Conservation (phyloP, 75 land plant species). For the Pseudotsuga menziesii region DNA sequence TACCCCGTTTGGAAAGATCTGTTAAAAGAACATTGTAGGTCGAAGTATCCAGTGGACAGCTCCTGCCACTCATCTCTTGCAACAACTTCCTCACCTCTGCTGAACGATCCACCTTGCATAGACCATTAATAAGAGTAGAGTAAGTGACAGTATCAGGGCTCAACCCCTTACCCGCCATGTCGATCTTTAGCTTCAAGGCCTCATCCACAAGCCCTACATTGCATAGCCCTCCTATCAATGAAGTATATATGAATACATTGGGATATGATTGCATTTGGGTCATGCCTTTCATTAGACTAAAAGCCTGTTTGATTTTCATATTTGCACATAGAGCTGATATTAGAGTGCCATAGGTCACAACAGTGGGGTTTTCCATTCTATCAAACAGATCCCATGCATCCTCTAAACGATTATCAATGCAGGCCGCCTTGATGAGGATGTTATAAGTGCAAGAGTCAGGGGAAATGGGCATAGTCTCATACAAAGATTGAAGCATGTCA, state of each 20-base stretch:
- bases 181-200: constrained; percentile 10
- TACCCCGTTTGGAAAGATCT: constrained; percentile 9
- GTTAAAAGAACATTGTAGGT: constrained; percentile 7
- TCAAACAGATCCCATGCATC: constrained; percentile 13
- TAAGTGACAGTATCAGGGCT: constrained; percentile 21
- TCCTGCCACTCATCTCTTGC: constrained; percentile 12
- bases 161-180: not conserved
- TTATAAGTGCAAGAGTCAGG: constrained; percentile 3
- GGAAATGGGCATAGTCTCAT: not conserved
- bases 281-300: constrained; percentile 3
- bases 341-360: constrained; percentile 10
- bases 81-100: constrained; percentile 9
- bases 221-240: constrained; percentile 8
- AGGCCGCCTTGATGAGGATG: constrained; percentile 2
- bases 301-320: constrained; percentile 7
- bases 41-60: constrained; percentile 12
- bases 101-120: constrained; percentile 9
- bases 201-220: constrained; percentile 7
- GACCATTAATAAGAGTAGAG: constrained; percentile 24
- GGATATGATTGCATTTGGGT: not conserved
- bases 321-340: not conserved
- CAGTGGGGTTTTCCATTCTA: not conserved
- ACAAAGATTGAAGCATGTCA: constrained; percentile 1
- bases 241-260: constrained; percentile 12
- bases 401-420: not conserved